These are phyloP conservation scores for Alternaria solani DNA, from an alignment of 2,329 filamentous ascomycete genomes.

Conservation along the genomic window DNA sequence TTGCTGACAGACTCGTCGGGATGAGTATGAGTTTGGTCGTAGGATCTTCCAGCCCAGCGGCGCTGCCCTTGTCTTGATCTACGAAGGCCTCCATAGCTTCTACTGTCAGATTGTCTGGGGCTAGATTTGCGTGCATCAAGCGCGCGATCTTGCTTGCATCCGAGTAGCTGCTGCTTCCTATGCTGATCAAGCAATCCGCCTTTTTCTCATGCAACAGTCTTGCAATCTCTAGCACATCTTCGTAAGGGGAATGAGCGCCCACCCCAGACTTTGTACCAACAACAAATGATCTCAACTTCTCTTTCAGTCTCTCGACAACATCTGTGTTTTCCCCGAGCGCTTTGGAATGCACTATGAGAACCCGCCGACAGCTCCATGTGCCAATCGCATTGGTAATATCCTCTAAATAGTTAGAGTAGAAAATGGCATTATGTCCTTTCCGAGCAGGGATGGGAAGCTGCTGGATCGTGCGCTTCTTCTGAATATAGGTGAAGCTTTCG, in stretches of 20 bases:
- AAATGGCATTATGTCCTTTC: constrained; percentile 29
- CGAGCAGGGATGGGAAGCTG: constrained; percentile 26
- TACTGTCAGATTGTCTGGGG: constrained; percentile 17
- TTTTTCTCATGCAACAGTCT: constrained; percentile 23
- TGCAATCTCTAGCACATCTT: constrained; percentile 32
- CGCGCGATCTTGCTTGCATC: constrained; percentile 41
- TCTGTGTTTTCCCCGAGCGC: constrained; percentile 29
- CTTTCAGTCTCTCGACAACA: constrained; percentile 24
- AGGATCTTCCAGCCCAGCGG: constrained; percentile 24
- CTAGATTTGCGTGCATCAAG: constrained; percentile 30
- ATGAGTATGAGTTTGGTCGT: constrained; percentile 29
- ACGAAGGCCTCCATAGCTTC: constrained; percentile 34
- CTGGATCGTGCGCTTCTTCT: constrained; percentile 26
- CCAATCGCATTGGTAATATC: constrained; percentile 27
- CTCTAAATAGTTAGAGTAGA: constrained; percentile 25
- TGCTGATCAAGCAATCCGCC: constrained; percentile 33
- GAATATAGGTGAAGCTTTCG: constrained; percentile 1
- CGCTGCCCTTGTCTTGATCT: constrained; percentile 27
- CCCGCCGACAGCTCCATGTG: constrained; percentile 24
- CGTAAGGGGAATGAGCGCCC: constrained; percentile 34
- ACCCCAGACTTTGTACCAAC: constrained; percentile 32
- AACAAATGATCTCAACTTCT: constrained; percentile 24
- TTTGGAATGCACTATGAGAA: constrained; percentile 31
- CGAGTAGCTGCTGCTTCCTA: constrained; percentile 37
- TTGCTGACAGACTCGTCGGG: constrained; percentile 36